Percentiles rank a stretch among this genome's conserved stretches.
Evolutionary conservation across 1,284 basidiomycete species (phyloP).

Genomic region (Fomitopsis palustris): DNA sequence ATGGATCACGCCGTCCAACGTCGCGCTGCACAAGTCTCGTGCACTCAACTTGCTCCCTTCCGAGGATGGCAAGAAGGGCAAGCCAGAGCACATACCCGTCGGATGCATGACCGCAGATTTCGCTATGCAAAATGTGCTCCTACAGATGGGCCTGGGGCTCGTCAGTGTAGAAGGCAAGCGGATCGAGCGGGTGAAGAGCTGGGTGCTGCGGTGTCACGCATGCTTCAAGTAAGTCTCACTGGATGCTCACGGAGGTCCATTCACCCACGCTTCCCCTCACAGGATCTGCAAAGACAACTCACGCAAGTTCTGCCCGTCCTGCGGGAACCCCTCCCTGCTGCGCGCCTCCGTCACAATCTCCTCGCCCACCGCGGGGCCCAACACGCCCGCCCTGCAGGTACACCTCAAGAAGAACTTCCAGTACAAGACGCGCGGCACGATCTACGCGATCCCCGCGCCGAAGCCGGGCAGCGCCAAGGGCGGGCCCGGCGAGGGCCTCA

Average conservation of each 20-base stretch:
- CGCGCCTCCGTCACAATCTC: conserved; percentile 89
- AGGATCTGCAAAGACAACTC: conserved; percentile 96
- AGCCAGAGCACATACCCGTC: conserved; percentile 47
- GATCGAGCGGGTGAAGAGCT: conserved; percentile 91
- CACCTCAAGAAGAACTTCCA: conserved; percentile 96
- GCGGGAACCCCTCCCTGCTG: conserved; percentile 90
- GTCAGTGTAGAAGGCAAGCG: conserved; percentile 91
- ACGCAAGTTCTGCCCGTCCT: conserved; percentile 97
- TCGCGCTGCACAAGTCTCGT: conserved; percentile 83
- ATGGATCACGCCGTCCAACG: conserved; percentile 96
- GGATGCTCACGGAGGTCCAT: not conserved
- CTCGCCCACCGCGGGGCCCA: conserved; percentile 53
- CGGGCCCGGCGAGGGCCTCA: conserved; percentile 76
- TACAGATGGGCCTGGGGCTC: conserved; percentile 93
- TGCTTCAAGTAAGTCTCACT: conserved; percentile 96
- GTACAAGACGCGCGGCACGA: conserved; percentile 89
- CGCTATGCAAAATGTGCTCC: conserved; percentile 96
- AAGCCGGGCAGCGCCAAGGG: conserved; percentile 87
- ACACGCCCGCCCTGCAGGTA: conserved; percentile 69
- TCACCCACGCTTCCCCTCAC: not conserved
- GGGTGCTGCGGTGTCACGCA: conserved; percentile 96
- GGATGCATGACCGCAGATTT: conserved; percentile 99
- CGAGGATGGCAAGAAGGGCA: conserved; percentile 37
- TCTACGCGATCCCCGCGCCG: conserved; percentile 90
- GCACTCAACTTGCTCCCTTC: conserved; percentile 79